Evolutionary conservation across 78 protist species (phyloP), one percentile per base, ranked within the genome.

Genomic region (Speleostelium caveatum): DNA sequence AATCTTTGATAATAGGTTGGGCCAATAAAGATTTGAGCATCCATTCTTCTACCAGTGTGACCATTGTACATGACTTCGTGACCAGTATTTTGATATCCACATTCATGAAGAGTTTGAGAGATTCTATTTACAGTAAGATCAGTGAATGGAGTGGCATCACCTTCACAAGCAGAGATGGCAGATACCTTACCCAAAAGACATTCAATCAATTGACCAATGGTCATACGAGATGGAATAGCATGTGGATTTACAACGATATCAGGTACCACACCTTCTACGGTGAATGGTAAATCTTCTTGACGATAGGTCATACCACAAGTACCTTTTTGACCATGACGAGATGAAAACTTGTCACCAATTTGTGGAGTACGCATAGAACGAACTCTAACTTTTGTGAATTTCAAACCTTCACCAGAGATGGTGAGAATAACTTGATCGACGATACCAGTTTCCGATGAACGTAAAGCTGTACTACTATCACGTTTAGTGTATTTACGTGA

Each of bases 251-350:
- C 87, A 79, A 99, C 96, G 71, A 99, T 95, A 86, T 99, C 99
- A 2, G 99, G 99, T 45, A 95, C 66, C 75, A 99, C 92, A 73
- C 99, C 99, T 8, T 95, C 95, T 55, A 58, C 75, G 21, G 98
- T 91, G 93, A 95, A 99, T 75, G 99, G 99, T 97, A 99, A 92
- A 96, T 99, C 99, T 76, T 98, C 99, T 83, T 98, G 99, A 24
- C 98, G 79, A 61, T 96, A 98, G 24, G 96, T 62, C 93, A 99
- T 98, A 68, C 99, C 99, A 71, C 95, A 75, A 10, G 99, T 98
- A 22, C 99, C 99, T 94, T 99, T 99, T 93, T 99, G 99, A n/a
- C 99, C 99, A 95, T 99, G 99, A 21, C 99, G 98, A 2, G 98
- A 93, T 33, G 99, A 96, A 75, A 99, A 99, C 95, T 99, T 99